Evolutionary conservation across 2,329 filamentous ascomycete genomes (phyloP), one percentile per base, ranked within the genome.

Genomic region (Claviceps citrina): DNA sequence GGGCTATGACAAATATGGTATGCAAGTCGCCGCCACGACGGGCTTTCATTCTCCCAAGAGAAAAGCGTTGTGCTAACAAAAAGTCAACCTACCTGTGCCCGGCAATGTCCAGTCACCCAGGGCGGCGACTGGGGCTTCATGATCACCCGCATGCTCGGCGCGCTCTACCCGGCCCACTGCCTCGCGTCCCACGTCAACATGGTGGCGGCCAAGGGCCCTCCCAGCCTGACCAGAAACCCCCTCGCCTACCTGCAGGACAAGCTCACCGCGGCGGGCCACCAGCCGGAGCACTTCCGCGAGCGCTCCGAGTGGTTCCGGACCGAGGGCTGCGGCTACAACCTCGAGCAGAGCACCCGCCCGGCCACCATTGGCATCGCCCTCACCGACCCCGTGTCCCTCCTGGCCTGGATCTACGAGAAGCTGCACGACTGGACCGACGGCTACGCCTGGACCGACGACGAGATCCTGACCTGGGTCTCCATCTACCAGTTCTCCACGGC

Each of bases 351-450:
- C 3, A 85, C 81, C 0, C 78, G 79, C 42, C 83, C 84, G 0
- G 75, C 84, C 38, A 89, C 83, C 0, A 53, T 87, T 0, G 78
- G 77, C 0, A 84, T 83, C 50, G 75, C 66, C 0, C 64, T 87
- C 3, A 66, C 72, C 0, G 81, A 86, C 53, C 84, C 83, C 0
- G 71, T 83, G 0, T 80, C 71, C 0, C 60, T 85, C 3, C 63
- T 89, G 1, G 73, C 80, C 0, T 91, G 84, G 84, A 76, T 89
- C 26, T 82, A 82, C 47, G 84, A 89, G 59, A 89, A 89, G 54
- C 60, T 89, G 28, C 73, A 79, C 47, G 77, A 82, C 49, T 89
- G 82, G 83, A 77, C 76, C 0, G 81, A 87, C 49, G 50, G 49
- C 1, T 85, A 85, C 51, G 62, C 70, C 0, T 87, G 81, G 81